Conservation (phyloP, 2,329 filamentous ascomycete species). For the Grosmannia serpens region DNA sequence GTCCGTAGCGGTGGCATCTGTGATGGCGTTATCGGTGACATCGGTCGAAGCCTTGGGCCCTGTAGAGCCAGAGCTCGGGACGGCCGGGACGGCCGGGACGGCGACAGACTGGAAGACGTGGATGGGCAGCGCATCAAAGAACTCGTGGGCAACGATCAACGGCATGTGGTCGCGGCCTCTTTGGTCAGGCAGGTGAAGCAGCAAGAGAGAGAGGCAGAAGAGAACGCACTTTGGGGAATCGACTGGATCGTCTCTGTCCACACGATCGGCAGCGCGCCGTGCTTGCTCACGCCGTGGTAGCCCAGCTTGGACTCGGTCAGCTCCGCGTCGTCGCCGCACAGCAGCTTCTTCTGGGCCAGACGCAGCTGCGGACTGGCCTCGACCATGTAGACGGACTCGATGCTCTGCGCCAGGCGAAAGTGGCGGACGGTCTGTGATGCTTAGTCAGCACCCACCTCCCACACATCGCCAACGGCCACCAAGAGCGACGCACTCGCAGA, state of each 20-base stretch:
- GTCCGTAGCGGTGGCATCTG: neutral
- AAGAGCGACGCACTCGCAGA: conserved; percentile 52
- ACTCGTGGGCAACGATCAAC: conserved; percentile 94
- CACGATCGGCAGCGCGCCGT: conserved; percentile 60
- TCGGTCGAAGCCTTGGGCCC: too few species aligned
- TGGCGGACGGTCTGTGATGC: conserved; percentile 60
- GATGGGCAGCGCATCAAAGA: conserved; percentile 95
- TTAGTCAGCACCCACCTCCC: neutral
- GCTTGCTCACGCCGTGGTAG: conserved; percentile 63
- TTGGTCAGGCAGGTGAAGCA: neutral
- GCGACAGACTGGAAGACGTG: conserved; percentile 72
- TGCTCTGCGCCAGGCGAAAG: conserved; percentile 64
- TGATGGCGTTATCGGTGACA: too few species aligned
- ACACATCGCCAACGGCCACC: too few species aligned
- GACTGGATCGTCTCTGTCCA: conserved; percentile 87
- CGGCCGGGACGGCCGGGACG: neutral
- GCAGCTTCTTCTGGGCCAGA: conserved; percentile 63
- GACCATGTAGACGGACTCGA: conserved; percentile 86
- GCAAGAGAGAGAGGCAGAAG: neutral
- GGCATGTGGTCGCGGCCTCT: conserved; percentile 60
- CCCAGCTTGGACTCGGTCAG: conserved; percentile 64
- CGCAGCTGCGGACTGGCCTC: conserved; percentile 80
- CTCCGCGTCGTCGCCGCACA: conserved; percentile 61
- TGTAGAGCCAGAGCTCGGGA: too few species aligned
- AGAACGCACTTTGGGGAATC: conserved; percentile 56